Conservation (phyloP, 345 rosid genomes). For the Toxicodendron radicans region DNA sequence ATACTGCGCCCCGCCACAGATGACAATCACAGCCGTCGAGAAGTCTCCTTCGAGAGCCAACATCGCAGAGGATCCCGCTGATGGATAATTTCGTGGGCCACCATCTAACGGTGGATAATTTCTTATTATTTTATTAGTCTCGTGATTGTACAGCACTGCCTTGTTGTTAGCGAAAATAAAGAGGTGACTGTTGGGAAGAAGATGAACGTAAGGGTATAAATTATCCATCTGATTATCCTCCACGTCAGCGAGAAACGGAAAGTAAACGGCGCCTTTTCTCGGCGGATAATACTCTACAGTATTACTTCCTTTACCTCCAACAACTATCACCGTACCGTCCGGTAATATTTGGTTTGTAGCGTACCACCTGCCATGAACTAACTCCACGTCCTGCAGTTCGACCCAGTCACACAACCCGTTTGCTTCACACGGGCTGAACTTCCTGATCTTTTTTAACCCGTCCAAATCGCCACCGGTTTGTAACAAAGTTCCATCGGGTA, state of each 20-base stretch:
- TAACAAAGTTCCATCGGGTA: slow-evolving; percentile 65
- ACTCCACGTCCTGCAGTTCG: slow-evolving; percentile 49
- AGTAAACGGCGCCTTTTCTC: slow-evolving; percentile 53
- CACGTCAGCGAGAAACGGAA: slow-evolving; percentile 64
- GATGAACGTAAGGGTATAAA: slow-evolving; percentile 84
- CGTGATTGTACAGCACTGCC: slow-evolving; percentile 69
- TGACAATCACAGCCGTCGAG: slow-evolving; percentile 54
- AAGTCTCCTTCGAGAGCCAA: slow-evolving; percentile 52
- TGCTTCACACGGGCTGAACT: slow-evolving; percentile 54
- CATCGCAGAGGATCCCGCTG: slow-evolving; percentile 85
- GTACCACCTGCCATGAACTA: slow-evolving; percentile 64
- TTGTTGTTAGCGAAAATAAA: slow-evolving; percentile 80
- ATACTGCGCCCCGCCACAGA: slow-evolving; percentile 84
- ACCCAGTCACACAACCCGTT: slow-evolving; percentile 59
- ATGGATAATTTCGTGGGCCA: slow-evolving; percentile 83
- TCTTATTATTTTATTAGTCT: slow-evolving; percentile 36
- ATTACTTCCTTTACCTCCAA: slow-evolving; percentile 63
- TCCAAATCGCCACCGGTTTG: slow-evolving; percentile 77
- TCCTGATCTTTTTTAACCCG: slow-evolving; percentile 53
- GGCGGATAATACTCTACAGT: slow-evolving; percentile 71
- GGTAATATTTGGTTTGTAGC: slow-evolving; percentile 70
- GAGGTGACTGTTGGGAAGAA: slow-evolving; percentile 79
- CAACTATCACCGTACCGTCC: slow-evolving; percentile 68
- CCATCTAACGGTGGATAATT: slow-evolving; percentile 72
- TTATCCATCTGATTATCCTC: slow-evolving; percentile 88